Evolutionary conservation across 1,284 basidiomycete species (phyloP), one percentile per base, ranked within the genome.

Genomic region (Coriolopsis trogii): DNA sequence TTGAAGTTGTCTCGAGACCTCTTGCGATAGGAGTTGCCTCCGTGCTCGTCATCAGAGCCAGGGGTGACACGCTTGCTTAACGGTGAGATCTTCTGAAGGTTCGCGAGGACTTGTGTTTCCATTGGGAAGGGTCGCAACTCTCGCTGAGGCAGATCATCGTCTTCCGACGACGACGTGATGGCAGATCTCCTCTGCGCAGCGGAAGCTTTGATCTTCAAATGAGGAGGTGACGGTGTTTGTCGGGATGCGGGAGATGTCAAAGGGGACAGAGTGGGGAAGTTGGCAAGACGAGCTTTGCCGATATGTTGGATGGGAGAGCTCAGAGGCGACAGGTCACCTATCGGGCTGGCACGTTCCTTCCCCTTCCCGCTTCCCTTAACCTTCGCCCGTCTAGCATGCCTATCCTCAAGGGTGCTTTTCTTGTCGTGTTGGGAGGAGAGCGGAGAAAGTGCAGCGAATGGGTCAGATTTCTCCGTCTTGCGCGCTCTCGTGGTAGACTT

Each of bases 81-180:
- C 0, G 62, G 63, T 23, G 67, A 56, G 4, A 44, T 63, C 4
- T 47, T 61, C 1, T 63, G 58, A 31, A 75, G 72, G 36, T 69
- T 73, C 8, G 65, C 63, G 4, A 81, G 65, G 33, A 76, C 49
- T 38, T 77, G 73, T 1, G 73, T 72, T 46, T 70, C 74, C 79
- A 84, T 77, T 3, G 81, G 81, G 51, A 84, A 84, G 0, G 80
- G 77, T 47, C 73, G 65, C 2, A 58, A 56, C 31, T 12, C 43
- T 24, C 26, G 45, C 30, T 1, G 58, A 54, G 26, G 53, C 53
- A 4, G 53, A 4, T 62, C 58, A 16, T 58, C 55, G 6, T 44
- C 41, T 16, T 51, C 55, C 25, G 51, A 56, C 8, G 43, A 59
- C 44, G 43, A 46, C 34, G 47, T 36, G 21, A 28, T 61, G 33